Conservation (phyloP, 805 yeast genomes). For the Candida loeiensis region DNA sequence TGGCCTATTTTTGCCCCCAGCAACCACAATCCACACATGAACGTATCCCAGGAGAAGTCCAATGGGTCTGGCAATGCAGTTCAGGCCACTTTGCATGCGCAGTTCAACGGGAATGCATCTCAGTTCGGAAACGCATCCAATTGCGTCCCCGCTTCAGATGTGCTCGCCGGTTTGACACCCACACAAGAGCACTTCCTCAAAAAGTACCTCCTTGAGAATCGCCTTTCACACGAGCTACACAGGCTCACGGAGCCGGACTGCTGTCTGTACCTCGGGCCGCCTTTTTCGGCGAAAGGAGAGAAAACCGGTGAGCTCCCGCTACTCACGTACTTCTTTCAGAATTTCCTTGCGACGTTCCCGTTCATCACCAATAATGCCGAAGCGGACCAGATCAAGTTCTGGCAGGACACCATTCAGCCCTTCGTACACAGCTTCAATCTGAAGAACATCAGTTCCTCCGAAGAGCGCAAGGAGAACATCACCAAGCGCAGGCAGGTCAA, state of each 20-base stretch:
- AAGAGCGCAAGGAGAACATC: slow-evolving; percentile 72
- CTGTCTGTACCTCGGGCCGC: slow-evolving; percentile 69
- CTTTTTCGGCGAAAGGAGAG: slow-evolving; percentile 57
- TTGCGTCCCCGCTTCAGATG: not conserved
- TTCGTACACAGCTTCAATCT: slow-evolving; percentile 76
- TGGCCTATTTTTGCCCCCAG: too few species aligned
- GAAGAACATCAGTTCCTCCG: slow-evolving; percentile 66
- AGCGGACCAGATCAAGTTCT: slow-evolving; percentile 52
- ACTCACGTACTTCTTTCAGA: slow-evolving; percentile 58
- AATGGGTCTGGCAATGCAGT: too few species aligned
- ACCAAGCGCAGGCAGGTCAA: slow-evolving; percentile 58
- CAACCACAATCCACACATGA: too few species aligned
- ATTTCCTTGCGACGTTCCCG: slow-evolving; percentile 70
- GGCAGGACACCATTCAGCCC: slow-evolving; percentile 77
- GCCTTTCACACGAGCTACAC: slow-evolving; percentile 61
- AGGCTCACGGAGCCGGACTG: slow-evolving; percentile 57
- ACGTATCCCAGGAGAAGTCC: too few species aligned
- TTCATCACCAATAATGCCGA: slow-evolving; percentile 52
- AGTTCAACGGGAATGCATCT: too few species aligned
- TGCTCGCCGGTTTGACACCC: slow-evolving; percentile 38
- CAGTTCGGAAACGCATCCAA: too few species aligned
- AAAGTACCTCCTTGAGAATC: slow-evolving; percentile 66
- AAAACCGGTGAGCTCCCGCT: slow-evolving; percentile 53
- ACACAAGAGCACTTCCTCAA: slow-evolving; percentile 85
- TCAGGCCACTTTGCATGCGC: too few species aligned